Conservation (phyloP, 1,284 basidiomycete species). For the Coniferiporia weirii region DNA sequence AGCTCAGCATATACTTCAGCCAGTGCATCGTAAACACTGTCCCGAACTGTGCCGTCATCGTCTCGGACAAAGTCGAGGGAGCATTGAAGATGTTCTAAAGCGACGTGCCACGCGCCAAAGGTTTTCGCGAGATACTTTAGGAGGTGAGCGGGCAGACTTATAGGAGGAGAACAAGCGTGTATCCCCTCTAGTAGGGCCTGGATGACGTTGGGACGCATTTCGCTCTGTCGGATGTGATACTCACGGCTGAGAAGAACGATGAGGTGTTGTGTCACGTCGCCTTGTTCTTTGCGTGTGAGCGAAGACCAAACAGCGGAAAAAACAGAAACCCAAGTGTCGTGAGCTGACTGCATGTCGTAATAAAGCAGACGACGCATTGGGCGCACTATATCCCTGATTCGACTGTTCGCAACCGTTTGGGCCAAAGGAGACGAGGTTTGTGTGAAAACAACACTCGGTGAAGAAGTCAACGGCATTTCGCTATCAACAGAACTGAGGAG, state of each 20-base stretch:
- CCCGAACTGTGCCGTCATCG: constrained; percentile 79
- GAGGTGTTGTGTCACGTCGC: constrained; percentile 85
- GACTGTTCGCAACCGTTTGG: constrained; percentile 26
- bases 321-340: constrained; percentile 85
- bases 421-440: constrained; percentile 25
- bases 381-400: constrained; percentile 59
- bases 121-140: constrained; percentile 97
- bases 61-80: constrained; percentile 72
- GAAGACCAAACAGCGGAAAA: constrained; percentile 91
- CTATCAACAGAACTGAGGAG: constrained; percentile 80
- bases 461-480: constrained; percentile 43
- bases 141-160: constrained; percentile 90
- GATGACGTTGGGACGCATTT: constrained; percentile 91
- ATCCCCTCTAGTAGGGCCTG: constrained; percentile 88
- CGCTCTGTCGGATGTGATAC: constrained; percentile 86
- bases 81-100: constrained; percentile 83
- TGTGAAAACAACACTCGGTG: constrained; percentile 34
- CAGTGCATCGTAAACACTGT: constrained; percentile 86
- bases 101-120: constrained; percentile 92
- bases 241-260: constrained; percentile 91
- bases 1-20: constrained; percentile 96
- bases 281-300: constrained; percentile 83
- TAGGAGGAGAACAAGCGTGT: constrained; percentile 79
- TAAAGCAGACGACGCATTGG: constrained; percentile 84
- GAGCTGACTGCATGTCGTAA: constrained; percentile 72